These are phyloP conservation scores for Geranium incanum DNA, from an alignment of 441 rosid genomes.

Conservation along the genomic window DNA sequence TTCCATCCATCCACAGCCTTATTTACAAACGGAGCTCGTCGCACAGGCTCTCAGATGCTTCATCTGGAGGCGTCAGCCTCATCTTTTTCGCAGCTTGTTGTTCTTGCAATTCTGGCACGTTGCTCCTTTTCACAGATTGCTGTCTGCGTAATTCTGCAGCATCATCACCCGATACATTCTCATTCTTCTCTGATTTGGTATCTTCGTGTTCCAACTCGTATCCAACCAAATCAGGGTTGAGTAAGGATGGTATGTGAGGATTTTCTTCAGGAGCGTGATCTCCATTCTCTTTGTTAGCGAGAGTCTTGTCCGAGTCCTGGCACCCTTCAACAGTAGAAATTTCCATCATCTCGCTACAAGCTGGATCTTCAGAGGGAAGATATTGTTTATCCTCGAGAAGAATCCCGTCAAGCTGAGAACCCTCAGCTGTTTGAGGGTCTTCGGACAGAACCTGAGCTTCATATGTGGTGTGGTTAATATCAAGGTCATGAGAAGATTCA, in stretches of 20 bases:
- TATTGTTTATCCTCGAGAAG: background rate
- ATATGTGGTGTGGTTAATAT: conserved; percentile 12
- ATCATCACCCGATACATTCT: conserved; percentile 10
- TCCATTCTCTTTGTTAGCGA: background rate
- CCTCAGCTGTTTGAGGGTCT: background rate
- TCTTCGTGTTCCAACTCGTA: conserved; percentile 23
- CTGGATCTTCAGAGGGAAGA: background rate
- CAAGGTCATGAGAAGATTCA: conserved; percentile 26
- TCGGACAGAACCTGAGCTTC: background rate
- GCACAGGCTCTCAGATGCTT: conserved; percentile 22
- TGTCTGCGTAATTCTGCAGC: background rate
- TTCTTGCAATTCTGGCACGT: conserved; percentile 29
- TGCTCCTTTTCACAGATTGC: conserved; percentile 8
- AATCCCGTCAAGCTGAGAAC: background rate
- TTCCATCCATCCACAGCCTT: conserved; percentile 15
- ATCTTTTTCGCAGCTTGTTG: conserved; percentile 54
- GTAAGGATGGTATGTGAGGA: conserved; percentile 17
- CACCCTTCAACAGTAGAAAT: background rate
- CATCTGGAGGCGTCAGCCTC: conserved; percentile 29
- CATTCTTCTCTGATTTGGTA: conserved; percentile 19
- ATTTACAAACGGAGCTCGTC: conserved; percentile 32
- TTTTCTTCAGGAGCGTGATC: conserved; percentile 16
- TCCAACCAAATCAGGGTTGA: conserved; percentile 14
- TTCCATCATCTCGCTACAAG: background rate
- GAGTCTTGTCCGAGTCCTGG: background rate